Conservation (phyloP, 805 yeast species). For the Metschnikowia lachancei region DNA sequence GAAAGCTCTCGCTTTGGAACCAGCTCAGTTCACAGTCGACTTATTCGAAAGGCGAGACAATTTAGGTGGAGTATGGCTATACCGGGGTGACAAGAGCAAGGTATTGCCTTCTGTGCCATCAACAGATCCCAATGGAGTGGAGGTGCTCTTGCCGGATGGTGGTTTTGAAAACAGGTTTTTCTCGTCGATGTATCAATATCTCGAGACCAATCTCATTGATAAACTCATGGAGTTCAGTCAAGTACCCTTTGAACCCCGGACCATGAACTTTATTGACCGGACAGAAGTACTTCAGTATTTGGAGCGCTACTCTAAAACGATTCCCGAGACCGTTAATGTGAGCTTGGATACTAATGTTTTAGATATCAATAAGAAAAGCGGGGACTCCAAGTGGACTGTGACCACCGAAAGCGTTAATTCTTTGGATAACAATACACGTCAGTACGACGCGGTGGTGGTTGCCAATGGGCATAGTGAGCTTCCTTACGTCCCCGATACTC, state of each 20-base stretch:
- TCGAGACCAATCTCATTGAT: slow-evolving; percentile 23
- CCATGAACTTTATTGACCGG: slow-evolving; percentile 58
- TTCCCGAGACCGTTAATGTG: slow-evolving; percentile 41
- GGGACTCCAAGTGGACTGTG: slow-evolving; percentile 11
- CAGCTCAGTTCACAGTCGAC: slow-evolving; percentile 44
- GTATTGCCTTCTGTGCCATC: slow-evolving; percentile 23
- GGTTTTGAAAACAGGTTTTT: slow-evolving; percentile 13
- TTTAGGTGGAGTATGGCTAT: slow-evolving; percentile 86
- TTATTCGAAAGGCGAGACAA: slow-evolving; percentile 56
- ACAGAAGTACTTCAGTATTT: slow-evolving; percentile 61
- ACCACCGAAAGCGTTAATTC: slow-evolving; percentile 6
- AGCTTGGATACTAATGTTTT: slow-evolving; percentile 28
- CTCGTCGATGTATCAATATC: slow-evolving; percentile 25
- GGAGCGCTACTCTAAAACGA: slow-evolving; percentile 47
- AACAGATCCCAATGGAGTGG: slow-evolving; percentile 21
- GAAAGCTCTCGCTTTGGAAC: slow-evolving; percentile 57
- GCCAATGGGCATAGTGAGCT: slow-evolving; percentile 40
- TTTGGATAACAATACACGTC: slow-evolving; percentile 16
- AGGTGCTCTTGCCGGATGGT: slow-evolving; percentile 9
- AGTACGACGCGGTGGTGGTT: slow-evolving; percentile 38
- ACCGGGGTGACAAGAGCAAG: slow-evolving; percentile 28
- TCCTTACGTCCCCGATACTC: slow-evolving; percentile 35
- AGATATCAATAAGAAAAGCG: slow-evolving; percentile 16
- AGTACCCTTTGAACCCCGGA: slow-evolving; percentile 45
- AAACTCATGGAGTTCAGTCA: slow-evolving; percentile 63